Evolutionary conservation across 768 basidiomycete species (phyloP).

Genomic region (Mycena crocata): DNA sequence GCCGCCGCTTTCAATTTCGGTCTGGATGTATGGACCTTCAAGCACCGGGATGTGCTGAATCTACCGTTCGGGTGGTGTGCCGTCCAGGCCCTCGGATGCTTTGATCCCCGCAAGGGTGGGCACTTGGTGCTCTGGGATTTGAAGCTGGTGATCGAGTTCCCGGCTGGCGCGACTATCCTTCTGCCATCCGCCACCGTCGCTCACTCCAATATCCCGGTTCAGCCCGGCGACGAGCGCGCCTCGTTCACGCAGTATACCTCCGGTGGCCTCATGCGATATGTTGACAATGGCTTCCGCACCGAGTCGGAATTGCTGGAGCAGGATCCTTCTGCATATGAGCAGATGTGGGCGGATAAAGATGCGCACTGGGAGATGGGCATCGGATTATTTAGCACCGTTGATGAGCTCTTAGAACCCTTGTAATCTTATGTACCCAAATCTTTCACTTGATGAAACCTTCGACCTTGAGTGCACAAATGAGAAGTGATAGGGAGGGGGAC

Average conservation of each 20-base stretch:
- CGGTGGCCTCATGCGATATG: too few relatives aligned
- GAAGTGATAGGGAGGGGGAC: too few relatives aligned
- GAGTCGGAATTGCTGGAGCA: conserved; percentile 32
- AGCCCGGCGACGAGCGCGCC: conserved; percentile 31
- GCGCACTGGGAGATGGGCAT: too few relatives aligned
- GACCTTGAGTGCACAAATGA: too few relatives aligned
- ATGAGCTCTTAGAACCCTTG: too few relatives aligned
- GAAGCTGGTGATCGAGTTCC: conserved; percentile 39
- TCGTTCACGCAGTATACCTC: conserved; percentile 42
- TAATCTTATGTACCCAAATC: too few relatives aligned
- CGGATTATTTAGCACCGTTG: too few relatives aligned
- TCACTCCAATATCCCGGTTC: too few relatives aligned
- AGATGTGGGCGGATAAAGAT: too few relatives aligned
- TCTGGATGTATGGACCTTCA: neutral
- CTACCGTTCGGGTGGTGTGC: conserved; percentile 44
- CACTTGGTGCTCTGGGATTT: conserved; percentile 45
- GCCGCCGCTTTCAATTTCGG: conserved; percentile 45
- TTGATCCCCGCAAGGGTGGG: conserved; percentile 40
- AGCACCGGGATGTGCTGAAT: conserved; percentile 46
- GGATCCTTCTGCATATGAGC: too few relatives aligned
- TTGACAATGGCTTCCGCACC: too few relatives aligned
- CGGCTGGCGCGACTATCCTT: conserved; percentile 35
- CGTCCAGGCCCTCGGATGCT: conserved; percentile 42
- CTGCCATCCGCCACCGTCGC: conserved; percentile 42
- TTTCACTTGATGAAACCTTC: too few relatives aligned